phyloP scores from a whole-genome alignment of 139 green algal genomes.

The Marvania coccoides region DNA sequence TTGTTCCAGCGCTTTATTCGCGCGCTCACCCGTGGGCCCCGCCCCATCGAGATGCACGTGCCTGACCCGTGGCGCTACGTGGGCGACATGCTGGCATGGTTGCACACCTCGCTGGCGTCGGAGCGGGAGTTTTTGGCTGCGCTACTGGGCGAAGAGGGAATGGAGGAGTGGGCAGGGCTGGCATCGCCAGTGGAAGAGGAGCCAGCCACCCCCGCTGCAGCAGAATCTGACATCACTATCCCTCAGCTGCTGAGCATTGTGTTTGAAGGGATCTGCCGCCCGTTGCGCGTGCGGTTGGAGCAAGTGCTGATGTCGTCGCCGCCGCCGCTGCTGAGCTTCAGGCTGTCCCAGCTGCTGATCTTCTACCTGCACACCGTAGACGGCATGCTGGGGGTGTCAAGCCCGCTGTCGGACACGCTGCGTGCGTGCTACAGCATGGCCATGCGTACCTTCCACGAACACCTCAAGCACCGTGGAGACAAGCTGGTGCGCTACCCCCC shows the following conservation, averaged over 20 bases:
- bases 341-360: conserved; percentile 66
- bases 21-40: conserved; percentile 81
- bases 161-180: background rate
- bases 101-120: conserved; percentile 81
- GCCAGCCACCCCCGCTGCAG: background rate
- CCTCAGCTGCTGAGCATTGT: conserved; percentile 78
- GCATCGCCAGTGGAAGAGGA: background rate
- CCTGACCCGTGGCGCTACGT: conserved; percentile 83
- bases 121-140: conserved; percentile 84
- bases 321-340: conserved; percentile 68
- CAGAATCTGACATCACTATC: conserved; percentile 24
- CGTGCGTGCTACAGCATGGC: conserved; percentile 29
- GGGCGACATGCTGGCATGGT: conserved; percentile 95
- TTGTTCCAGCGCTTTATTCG: conserved; percentile 79
- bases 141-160: conserved; percentile 69
- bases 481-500: conserved; percentile 60
- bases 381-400: conserved; percentile 23
- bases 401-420: conserved; percentile 36
- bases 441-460: conserved; percentile 55
- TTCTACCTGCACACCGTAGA: conserved; percentile 69
- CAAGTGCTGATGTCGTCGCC: conserved; percentile 74
- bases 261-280: conserved; percentile 89
- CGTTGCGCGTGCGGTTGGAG: conserved; percentile 76
- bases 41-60: conserved; percentile 95
- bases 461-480: conserved; percentile 53